Conservation (phyloP, 2,329 filamentous ascomycete species). For the Coniochaeta prunicola region DNA sequence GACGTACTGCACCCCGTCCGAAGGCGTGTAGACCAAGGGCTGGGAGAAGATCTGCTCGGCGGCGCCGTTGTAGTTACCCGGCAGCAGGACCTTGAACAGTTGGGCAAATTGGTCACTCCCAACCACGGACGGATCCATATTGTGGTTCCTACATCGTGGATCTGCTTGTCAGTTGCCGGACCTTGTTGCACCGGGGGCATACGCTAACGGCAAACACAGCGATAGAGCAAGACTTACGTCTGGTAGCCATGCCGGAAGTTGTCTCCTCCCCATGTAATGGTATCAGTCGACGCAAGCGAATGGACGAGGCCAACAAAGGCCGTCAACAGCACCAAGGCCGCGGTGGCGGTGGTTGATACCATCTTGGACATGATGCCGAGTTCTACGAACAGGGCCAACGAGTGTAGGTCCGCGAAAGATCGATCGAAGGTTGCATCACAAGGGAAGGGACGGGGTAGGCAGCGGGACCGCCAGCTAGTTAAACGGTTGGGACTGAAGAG, state of each 20-base stretch:
- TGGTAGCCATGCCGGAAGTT: constrained; percentile 47
- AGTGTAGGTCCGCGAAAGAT: constrained; percentile 1
- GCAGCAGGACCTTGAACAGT: constrained; percentile 43
- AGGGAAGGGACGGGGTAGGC: background rate
- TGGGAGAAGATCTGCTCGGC: constrained; percentile 46
- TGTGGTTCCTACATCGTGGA: constrained; percentile 38
- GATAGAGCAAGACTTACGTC: constrained; percentile 26
- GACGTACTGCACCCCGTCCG: constrained; percentile 33
- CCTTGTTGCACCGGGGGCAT: background rate
- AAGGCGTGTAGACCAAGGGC: constrained; percentile 39
- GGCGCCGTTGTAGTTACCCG: constrained; percentile 41
- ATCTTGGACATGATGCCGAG: constrained; percentile 8
- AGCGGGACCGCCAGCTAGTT: background rate
- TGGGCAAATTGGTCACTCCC: constrained; percentile 46
- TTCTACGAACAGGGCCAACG: constrained; percentile 1
- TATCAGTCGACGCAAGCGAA: constrained; percentile 39
- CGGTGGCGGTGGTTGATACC: background rate
- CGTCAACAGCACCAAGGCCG: constrained; percentile 18
- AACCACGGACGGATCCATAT: constrained; percentile 54
- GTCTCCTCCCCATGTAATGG: constrained; percentile 54
- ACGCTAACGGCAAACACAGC: background rate
- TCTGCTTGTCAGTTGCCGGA: background rate
- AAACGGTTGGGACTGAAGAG: background rate
- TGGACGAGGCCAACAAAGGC: constrained; percentile 24
- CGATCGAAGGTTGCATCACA: constrained; percentile 2